A percentile compares a stretch with the other conserved stretches of the same genome.
Conservation (phyloP, 164 flowering plant species). For the Liriodendron chinense region DNA sequence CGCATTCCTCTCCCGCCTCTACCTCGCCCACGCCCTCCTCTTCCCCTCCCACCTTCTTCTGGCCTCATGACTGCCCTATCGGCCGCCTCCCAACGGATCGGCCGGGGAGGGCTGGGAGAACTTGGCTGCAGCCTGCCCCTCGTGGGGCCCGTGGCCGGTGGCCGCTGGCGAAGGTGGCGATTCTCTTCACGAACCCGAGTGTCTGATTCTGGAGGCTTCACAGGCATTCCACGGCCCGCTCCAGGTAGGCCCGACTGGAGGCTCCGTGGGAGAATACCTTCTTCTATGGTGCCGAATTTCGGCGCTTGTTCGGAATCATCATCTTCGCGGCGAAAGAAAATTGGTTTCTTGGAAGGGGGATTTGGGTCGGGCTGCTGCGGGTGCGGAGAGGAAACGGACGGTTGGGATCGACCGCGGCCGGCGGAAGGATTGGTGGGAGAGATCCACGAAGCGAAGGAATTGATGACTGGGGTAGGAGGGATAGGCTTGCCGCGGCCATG, state of each 20-base stretch:
- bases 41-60: constrained; percentile 13
- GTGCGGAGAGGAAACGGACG: constrained; percentile 4
- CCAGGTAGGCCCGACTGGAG: constrained; percentile 25
- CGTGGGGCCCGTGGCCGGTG: neutral
- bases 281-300: constrained; percentile 3
- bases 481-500: constrained; percentile 50
- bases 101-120: constrained; percentile 12
- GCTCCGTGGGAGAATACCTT: constrained; percentile 19
- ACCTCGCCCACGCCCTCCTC: constrained; percentile 31
- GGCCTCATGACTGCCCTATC: constrained; percentile 28
- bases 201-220: constrained; percentile 7
- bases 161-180: constrained; percentile 41
- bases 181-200: constrained; percentile 41
- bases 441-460: constrained; percentile 36
- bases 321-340: constrained; percentile 31
- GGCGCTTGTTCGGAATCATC: constrained; percentile 14
- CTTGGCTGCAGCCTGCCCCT: constrained; percentile 8
- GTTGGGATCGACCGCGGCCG: constrained; percentile 37
- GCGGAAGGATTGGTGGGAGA: constrained; percentile 17
- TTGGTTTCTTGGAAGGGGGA: constrained; percentile 33
- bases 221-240: constrained; percentile 61
- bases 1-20: constrained; percentile 20
- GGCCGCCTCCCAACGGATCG: constrained; percentile 46
- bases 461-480: constrained; percentile 26
- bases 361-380: neutral